Evolutionary conservation across 2,329 filamentous ascomycete species (phyloP).

Genomic region (Mollisiaceae sp.): DNA sequence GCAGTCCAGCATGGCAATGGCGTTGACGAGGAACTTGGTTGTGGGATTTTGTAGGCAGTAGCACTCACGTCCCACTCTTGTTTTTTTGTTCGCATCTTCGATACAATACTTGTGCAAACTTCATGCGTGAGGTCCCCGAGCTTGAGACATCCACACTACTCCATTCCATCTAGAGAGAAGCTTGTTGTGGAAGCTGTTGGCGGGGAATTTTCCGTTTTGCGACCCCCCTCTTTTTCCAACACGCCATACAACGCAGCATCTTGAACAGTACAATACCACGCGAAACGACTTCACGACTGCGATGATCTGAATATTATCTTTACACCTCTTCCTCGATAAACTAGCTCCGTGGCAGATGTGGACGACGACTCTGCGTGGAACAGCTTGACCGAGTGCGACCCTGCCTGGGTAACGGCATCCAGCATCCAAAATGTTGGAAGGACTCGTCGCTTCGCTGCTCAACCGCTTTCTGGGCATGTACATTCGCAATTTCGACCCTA

Average conservation of each 20-base stretch:
- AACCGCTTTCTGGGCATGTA: slow-evolving; percentile 99
- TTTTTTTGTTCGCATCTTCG: background rate
- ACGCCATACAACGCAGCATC: slow-evolving; percentile 17
- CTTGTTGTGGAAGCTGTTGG: slow-evolving; percentile 16
- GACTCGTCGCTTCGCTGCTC: slow-evolving; percentile 92
- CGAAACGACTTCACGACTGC: slow-evolving; percentile 15
- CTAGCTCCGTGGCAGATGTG: slow-evolving; percentile 26
- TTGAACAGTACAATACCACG: slow-evolving; percentile 4
- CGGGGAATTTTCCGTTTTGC: slow-evolving; percentile 21
- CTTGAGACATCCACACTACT: background rate
- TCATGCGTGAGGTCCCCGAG: background rate
- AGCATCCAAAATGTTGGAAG: slow-evolving; percentile 84
- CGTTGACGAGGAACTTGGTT: background rate
- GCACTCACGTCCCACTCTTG: background rate
- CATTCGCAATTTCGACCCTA: slow-evolving; percentile 98
- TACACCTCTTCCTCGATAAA: slow-evolving; percentile 11
- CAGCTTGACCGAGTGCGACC: slow-evolving; percentile 45
- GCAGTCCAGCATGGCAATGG: background rate
- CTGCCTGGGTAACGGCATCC: slow-evolving; percentile 75
- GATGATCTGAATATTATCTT: slow-evolving; percentile 29
- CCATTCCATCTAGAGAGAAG: background rate
- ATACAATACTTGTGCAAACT: background rate
- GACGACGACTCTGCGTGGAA: slow-evolving; percentile 29
- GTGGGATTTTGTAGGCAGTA: slow-evolving; percentile 17
- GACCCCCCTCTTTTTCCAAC: slow-evolving; percentile 3